These are phyloP conservation scores for Colletotrichum graminicola DNA, from an alignment of 2,329 filamentous ascomycete species.

Conservation along the genomic window DNA sequence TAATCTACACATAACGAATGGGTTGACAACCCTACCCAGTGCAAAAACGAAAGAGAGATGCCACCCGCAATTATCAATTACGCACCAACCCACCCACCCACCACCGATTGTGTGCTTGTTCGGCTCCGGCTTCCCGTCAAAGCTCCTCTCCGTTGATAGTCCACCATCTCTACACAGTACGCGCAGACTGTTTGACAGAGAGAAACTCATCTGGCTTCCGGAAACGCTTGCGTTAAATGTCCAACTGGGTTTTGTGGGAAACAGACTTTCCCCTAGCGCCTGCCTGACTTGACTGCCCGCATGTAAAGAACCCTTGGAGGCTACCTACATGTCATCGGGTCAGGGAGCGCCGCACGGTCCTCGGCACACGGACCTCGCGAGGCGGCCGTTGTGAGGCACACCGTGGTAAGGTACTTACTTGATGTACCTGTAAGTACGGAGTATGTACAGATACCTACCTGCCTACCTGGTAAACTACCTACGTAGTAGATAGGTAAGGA, in stretches of 20 bases:
- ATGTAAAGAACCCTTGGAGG: neutral
- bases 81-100: neutral
- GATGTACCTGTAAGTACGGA: too few species aligned
- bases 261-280: neutral
- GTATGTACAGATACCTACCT: too few species aligned
- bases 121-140: neutral
- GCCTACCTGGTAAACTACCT: neutral
- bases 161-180: neutral
- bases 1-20: neutral
- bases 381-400: slow-evolving; percentile 14
- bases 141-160: neutral
- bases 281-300: neutral
- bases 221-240: neutral
- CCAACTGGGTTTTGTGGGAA: neutral
- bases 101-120: neutral
- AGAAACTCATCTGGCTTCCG: neutral
- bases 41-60: neutral
- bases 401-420: too few species aligned
- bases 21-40: neutral
- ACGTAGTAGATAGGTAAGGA: neutral
- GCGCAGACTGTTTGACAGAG: neutral
- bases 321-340: neutral
- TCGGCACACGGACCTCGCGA: slow-evolving; percentile 10
- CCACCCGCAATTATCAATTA: neutral
- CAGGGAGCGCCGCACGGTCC: slow-evolving; percentile 1